Evolutionary conservation across 768 basidiomycete species (phyloP), one percentile per base, ranked within the genome.

Genomic region (Russula brevipes): DNA sequence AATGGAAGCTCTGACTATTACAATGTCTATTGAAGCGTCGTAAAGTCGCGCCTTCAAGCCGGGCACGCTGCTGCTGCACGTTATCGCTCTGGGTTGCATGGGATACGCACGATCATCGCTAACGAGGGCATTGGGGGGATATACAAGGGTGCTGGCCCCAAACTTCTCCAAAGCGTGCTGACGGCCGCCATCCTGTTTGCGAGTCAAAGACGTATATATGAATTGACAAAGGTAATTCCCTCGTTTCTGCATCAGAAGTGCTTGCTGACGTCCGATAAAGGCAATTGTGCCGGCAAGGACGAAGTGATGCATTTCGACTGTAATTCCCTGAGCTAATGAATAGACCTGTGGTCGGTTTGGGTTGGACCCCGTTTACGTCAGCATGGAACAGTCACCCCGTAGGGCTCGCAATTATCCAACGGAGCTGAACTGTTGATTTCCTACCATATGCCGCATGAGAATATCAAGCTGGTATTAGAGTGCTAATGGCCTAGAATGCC

Each of bases 121-220:
- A 82, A 88, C 67, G 95, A 97, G 70, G 93, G 89, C 2, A 66
- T 89, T n/a, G 79, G 77, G 68, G 94, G 94, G 2, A 73, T 97
- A 24, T 97, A 97, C 79, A 88, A 84, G 67, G 95, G 95, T 6
- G 82, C 95, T 33, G 81, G 81, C 14, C 91, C 87, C 70, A 99
- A 99, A 76, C 84, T 99, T 24, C 61, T 90, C 5, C 96, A 98
- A 75, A 93, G 89, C 66, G 91, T 97, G 1, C 79, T 98, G 54
- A 96, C 94, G 8, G 94, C 94, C 16, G 93, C 94, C 6, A 92
- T 98, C 68, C 80, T 98, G 67, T 98, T 98, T 72, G 89, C 87
- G 14, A 85, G 89, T 7, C 96, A 98, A 74, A 82, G 87, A 69
- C 81, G 93, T 66, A 84, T 91, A 59, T 91, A 86, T 61, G 87